Base-by-base conservation (phyloP, 1,284 basidiomycete species). In the Rhodofomes roseus region DNA sequence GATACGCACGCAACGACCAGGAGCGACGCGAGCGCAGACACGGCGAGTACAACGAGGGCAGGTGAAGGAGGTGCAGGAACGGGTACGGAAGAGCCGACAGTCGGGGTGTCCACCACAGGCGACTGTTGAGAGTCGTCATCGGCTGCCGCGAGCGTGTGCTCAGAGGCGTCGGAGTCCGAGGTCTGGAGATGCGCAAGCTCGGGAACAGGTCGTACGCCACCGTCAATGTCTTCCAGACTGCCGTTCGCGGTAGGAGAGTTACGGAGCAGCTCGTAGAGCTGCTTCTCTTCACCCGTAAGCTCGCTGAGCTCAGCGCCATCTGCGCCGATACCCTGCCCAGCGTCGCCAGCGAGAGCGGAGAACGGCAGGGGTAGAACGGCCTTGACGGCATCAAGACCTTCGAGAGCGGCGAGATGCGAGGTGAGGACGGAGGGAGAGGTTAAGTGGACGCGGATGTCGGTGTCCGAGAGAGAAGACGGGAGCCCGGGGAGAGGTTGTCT, bases 21-120 rank as follows among this genome's bases (percentile, higher is more conserved):
- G 25, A 80, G 63, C 1, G 77, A 74, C 27, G 72, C 71, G 16
- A 76, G 27, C 60, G 74, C 76, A 12, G 77, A 75, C 55, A 76
- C 65, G 34, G 70, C 67, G 36, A 81, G 65, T 12, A 75, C 66
- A 22, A 75, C 58, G n/a, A 76, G 68, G 0, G 61, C 63, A 1
- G 62, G 59, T 34, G 14, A 54, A n/a, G 25, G 31, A 31, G 44
- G 37, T n/a, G 23, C 43, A 11, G 31, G 11, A 9, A 9, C 59
- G 59, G 7, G 29, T 16, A 14, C 12, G 3, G 25, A 11, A 16
- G 16, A 22, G 27, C 22, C 9, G n/a, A 4, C 12, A 44, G 20
- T 25, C 43, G 39, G 5, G 7, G 41, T 11, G 22, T 43, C 22
- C n/a, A 22, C 53, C 57, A 29, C 41, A 59, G 51, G 63, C 40